Percentiles rank a stretch among this genome's conserved stretches.
phyloP scores from a whole-genome alignment of 768 basidiomycete species.

The Tylopilus felleus region DNA sequence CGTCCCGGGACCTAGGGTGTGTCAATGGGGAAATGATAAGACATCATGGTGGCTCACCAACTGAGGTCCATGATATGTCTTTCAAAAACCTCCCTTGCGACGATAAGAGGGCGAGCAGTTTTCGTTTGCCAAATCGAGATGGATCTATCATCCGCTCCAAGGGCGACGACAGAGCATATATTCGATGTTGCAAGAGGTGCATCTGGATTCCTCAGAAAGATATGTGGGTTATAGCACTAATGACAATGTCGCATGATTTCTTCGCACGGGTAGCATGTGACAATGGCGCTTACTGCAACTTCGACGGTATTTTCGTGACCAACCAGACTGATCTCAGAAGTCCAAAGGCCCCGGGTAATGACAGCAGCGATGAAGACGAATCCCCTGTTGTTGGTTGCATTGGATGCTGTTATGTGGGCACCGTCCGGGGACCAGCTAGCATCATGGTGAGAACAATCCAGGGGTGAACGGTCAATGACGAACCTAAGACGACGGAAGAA shows the following conservation, averaged over 20 bases:
- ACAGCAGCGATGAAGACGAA: slow-evolving; percentile 98
- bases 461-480: not conserved
- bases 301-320: slow-evolving; percentile 98
- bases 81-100: slow-evolving; percentile 92
- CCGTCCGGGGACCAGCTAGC: slow-evolving; percentile 97
- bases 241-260: slow-evolving; percentile 7
- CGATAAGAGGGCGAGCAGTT: slow-evolving; percentile 83
- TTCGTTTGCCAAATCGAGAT: slow-evolving; percentile 98
- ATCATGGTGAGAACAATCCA: not conserved
- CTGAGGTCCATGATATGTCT: slow-evolving; percentile 93
- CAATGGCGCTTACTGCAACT: slow-evolving; percentile 65
- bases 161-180: slow-evolving; percentile 87
- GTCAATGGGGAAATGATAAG: slow-evolving; percentile 1
- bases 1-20: slow-evolving; percentile 79
- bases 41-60: slow-evolving; percentile 59
- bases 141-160: slow-evolving; percentile 91
- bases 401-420: slow-evolving; percentile 96
- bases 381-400: slow-evolving; percentile 93
- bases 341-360: slow-evolving; percentile 86
- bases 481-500: slow-evolving; percentile 91
- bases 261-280: not conserved
- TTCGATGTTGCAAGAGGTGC: slow-evolving; percentile 72
- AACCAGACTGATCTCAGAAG: slow-evolving; percentile 88
- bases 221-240: slow-evolving; percentile 81
- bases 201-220: slow-evolving; percentile 77